phyloP scores from a whole-genome alignment of 345 rosid species.

The Sapria himalayana region DNA sequence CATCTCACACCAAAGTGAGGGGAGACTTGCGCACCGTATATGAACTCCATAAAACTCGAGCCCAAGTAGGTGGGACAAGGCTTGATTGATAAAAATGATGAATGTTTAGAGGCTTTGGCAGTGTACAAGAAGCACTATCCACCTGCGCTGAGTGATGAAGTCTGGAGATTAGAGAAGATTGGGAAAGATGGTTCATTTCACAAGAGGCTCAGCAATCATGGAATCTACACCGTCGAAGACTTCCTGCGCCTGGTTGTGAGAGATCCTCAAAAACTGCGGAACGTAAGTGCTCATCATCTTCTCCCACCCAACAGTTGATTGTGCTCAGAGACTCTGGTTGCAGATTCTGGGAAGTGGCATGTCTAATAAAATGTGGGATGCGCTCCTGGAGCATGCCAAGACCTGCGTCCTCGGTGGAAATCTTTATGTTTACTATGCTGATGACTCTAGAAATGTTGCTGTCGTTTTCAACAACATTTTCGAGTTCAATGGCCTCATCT shows the following conservation, averaged over 20 bases:
- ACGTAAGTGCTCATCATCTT: constrained; percentile 66
- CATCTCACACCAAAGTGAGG: no score
- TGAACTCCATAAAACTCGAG: no score
- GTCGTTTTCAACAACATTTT: constrained; percentile 71
- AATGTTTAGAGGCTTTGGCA: no score
- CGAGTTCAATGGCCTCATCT: constrained; percentile 65
- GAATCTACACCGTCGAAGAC: constrained; percentile 53
- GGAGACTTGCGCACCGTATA: no score
- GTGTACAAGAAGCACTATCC: constrained; percentile 99
- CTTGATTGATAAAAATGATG: no score
- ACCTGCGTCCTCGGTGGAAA: constrained; percentile 74
- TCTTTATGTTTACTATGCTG: constrained; percentile 67
- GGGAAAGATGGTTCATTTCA: constrained; percentile 98
- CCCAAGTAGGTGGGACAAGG: no score
- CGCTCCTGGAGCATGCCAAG: constrained; percentile 86
- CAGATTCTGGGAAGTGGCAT: constrained; percentile 98
- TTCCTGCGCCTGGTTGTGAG: constrained; percentile 55
- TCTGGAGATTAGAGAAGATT: constrained; percentile 97
- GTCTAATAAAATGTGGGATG: constrained; percentile 99
- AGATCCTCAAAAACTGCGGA: constrained; percentile 54
- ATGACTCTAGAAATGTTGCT: constrained; percentile 59
- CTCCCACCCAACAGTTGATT: no score
- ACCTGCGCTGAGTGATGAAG: constrained; percentile 64
- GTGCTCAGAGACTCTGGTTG: no score
- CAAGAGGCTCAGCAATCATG: constrained; percentile 34